These are phyloP conservation scores for Protomyces gravidus DNA, from an alignment of 1,139 yeast genomes.

Conservation along the genomic window DNA sequence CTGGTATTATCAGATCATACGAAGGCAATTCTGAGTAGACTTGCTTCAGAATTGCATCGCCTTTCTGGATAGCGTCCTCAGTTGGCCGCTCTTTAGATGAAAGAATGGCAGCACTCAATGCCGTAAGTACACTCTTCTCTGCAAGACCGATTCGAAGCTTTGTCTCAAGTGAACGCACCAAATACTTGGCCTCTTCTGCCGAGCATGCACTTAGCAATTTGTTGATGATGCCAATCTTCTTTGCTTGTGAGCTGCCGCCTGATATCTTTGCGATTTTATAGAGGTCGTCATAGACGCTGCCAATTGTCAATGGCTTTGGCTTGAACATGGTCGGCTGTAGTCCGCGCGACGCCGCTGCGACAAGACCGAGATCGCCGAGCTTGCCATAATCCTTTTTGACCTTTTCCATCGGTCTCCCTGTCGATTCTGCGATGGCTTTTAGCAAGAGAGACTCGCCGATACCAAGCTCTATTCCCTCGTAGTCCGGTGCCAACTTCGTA, in stretches of 20 bases:
- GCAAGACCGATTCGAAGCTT: constrained; percentile 90
- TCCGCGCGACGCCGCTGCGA: constrained; percentile 77
- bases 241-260: constrained; percentile 80
- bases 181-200: constrained; percentile 82
- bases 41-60: constrained; percentile 75
- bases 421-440: constrained; percentile 84
- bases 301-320: constrained; percentile 72
- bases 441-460: constrained; percentile 83
- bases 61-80: constrained; percentile 41
- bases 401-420: constrained; percentile 70
- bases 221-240: constrained; percentile 72
- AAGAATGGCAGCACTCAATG: constrained; percentile 77
- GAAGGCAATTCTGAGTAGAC: constrained; percentile 91
- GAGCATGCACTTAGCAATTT: constrained; percentile 81
- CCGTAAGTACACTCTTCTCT: constrained; percentile 80
- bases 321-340: constrained; percentile 92
- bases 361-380: constrained; percentile 84
- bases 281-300: constrained; percentile 66
- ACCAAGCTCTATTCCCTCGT: constrained; percentile 65
- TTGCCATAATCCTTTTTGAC: constrained; percentile 70
- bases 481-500: constrained; percentile 89
- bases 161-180: constrained; percentile 86
- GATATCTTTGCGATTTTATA: constrained; percentile 71
- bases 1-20: constrained; percentile 68
- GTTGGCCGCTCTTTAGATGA: constrained; percentile 34